These are phyloP conservation scores for Puccinia hordei DNA, from an alignment of 1,284 basidiomycete species.

Conservation along the genomic window DNA sequence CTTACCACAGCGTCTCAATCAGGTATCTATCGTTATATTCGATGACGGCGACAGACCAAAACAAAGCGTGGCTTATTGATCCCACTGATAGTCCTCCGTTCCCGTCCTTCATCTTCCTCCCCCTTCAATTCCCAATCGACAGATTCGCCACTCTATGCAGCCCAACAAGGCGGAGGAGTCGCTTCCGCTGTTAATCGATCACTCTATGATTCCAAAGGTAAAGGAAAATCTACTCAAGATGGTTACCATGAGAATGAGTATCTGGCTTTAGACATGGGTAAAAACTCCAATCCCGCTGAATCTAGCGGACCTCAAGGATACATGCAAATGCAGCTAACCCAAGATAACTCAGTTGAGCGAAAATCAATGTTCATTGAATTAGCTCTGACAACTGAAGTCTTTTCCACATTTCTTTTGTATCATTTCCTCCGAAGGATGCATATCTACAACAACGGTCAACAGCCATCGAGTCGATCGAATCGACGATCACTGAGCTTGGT, in stretches of 20 bases:
- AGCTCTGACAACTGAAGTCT: background rate
- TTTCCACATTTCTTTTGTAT: background rate
- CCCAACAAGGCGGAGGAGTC: conserved; percentile 51
- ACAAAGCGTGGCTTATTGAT: conserved; percentile 25
- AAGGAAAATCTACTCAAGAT: conserved; percentile 69
- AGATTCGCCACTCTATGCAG: conserved; percentile 61
- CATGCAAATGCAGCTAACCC: conserved; percentile 89
- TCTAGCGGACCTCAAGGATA: conserved; percentile 64
- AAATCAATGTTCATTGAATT: background rate
- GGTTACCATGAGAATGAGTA: conserved; percentile 66
- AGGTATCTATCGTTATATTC: conserved; percentile 62
- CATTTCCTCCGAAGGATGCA: conserved; percentile 67
- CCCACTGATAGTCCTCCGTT: conserved; percentile 57
- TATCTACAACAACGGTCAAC: conserved; percentile 94
- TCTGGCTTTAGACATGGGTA: conserved; percentile 86
- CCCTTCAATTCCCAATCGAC: conserved; percentile 51
- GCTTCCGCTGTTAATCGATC: conserved; percentile 45
- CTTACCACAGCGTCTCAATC: conserved; percentile 72
- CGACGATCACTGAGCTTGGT: conserved; percentile 94
- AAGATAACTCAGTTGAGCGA: conserved; percentile 52
- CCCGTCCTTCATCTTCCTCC: conserved; percentile 54
- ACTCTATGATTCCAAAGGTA: conserved; percentile 66
- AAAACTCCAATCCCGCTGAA: conserved; percentile 60
- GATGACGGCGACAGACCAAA: background rate
- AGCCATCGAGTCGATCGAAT: conserved; percentile 97